A percentile compares a stretch with the other conserved stretches of the same genome.
These are phyloP conservation scores for Ophiostoma triangulosporum DNA, from an alignment of 2,329 filamentous ascomycete species.

Conservation along the genomic window DNA sequence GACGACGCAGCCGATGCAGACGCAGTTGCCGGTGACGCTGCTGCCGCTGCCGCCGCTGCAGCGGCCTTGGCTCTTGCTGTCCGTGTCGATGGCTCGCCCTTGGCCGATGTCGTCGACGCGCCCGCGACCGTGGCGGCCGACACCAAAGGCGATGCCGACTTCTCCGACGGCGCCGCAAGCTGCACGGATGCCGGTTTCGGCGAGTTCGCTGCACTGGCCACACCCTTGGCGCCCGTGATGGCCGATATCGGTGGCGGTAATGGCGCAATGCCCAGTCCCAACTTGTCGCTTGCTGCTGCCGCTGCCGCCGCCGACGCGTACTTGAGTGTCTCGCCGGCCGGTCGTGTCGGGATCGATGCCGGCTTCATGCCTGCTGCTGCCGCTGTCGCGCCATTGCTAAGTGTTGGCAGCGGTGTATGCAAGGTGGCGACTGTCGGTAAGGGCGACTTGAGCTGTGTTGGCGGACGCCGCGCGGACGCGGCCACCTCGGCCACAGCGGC, in stretches of 20 bases:
- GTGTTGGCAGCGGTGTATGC: constrained; percentile 55
- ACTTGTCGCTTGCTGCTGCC: constrained; percentile 74
- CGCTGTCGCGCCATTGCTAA: constrained; percentile 37
- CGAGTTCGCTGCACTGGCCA: constrained; percentile 45
- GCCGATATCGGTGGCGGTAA: constrained; percentile 75
- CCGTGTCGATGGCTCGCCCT: constrained; percentile 17
- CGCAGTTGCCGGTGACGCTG: not conserved
- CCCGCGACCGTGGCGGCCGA: constrained; percentile 13
- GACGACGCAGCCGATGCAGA: constrained; percentile 14
- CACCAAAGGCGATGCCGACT: constrained; percentile 19
- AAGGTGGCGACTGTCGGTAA: constrained; percentile 84
- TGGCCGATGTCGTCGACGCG: constrained; percentile 18
- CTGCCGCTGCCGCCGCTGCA: constrained; percentile 14
- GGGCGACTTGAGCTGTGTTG: constrained; percentile 83
- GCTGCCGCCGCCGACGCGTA: constrained; percentile 94
- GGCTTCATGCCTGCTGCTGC: constrained; percentile 70
- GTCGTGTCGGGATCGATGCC: constrained; percentile 69
- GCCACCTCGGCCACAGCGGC: constrained; percentile 35
- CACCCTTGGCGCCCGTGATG: constrained; percentile 31
- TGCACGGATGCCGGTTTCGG: constrained; percentile 36
- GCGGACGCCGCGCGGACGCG: constrained; percentile 54
- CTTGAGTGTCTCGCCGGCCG: constrained; percentile 81
- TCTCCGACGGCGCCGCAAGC: constrained; percentile 26
- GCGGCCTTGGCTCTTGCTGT: constrained; percentile 28
- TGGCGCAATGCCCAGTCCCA: constrained; percentile 84